Evolutionary conservation across 306 rosid genomes (phyloP).

Genomic region (Medicago ruthenica): DNA sequence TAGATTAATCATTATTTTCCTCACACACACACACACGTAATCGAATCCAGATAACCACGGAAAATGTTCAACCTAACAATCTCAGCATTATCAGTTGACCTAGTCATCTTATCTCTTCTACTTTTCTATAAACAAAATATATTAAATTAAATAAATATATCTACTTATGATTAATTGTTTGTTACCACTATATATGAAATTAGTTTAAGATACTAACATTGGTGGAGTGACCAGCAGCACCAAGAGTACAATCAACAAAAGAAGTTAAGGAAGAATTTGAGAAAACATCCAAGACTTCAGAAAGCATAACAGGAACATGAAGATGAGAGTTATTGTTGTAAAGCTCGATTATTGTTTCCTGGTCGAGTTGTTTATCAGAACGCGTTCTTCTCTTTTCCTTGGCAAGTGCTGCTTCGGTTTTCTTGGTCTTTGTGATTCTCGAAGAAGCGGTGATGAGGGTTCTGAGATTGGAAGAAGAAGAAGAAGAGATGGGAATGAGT

Average conservation of each 20-base stretch:
- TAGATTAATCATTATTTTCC: no score
- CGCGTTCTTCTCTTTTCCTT: constrained; percentile 94
- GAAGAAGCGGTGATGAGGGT: not conserved
- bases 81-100: no score
- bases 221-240: constrained; percentile 91
- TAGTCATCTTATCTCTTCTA: no score
- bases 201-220: constrained; percentile 57
- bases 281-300: constrained; percentile 82
- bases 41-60: no score
- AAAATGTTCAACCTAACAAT: no score
- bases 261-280: constrained; percentile 53
- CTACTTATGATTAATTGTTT: no score
- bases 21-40: no score
- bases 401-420: constrained; percentile 46
- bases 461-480: constrained; percentile 2
- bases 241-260: constrained; percentile 89
- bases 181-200: no score
- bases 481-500: not conserved
- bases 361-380: constrained; percentile 67
- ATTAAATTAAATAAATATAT: no score
- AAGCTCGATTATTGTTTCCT: constrained; percentile 49
- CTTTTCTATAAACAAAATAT: no score
- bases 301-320: constrained; percentile 87
- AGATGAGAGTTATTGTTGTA: constrained; percentile 34
- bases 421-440: constrained; percentile 4